A percentile compares a stretch with the other conserved stretches of the same genome.
These are phyloP conservation scores for Viridothelium virens DNA, from an alignment of 495 filamentous ascomycete genomes.

Conservation along the genomic window DNA sequence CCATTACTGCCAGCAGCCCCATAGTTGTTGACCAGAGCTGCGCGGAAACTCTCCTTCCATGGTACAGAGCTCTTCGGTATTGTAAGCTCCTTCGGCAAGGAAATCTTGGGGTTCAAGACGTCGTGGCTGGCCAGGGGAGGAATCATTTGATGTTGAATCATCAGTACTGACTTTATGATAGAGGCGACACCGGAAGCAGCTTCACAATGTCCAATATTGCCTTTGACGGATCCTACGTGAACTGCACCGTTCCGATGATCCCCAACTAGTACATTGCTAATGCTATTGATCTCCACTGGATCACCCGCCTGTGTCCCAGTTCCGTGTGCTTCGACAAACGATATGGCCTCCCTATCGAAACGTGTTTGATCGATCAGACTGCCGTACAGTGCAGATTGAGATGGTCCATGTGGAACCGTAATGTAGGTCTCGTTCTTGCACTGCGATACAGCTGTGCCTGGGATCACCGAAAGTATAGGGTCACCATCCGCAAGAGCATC, in stretches of 20 bases:
- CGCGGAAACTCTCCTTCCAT: constrained; percentile 31
- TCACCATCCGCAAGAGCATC: constrained; percentile 9
- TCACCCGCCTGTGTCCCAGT: constrained; percentile 40
- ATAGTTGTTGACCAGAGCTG: constrained; percentile 64
- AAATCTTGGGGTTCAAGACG: background rate
- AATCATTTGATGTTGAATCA: constrained; percentile 34
- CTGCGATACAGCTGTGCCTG: constrained; percentile 4
- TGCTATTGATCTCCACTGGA: constrained; percentile 32
- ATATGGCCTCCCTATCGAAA: constrained; percentile 24
- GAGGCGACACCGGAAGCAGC: constrained; percentile 33
- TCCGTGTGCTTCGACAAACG: constrained; percentile 34
- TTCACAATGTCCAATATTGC: constrained; percentile 35
- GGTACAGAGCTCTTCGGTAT: constrained; percentile 36
- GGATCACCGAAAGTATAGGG: constrained; percentile 6
- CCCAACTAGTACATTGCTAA: constrained; percentile 28
- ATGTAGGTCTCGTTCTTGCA: constrained; percentile 26
- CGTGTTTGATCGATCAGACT: constrained; percentile 19
- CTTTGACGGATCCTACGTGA: constrained; percentile 29
- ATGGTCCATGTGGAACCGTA: background rate
- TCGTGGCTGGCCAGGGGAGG: constrained; percentile 28
- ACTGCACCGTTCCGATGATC: constrained; percentile 6
- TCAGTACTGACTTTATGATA: constrained; percentile 36
- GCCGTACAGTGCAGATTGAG: background rate
- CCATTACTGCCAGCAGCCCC: constrained; percentile 52
- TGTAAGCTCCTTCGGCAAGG: constrained; percentile 30